A percentile compares a stretch with the other conserved stretches of the same genome.
Evolutionary conservation across 2,329 filamentous ascomycete species (phyloP).

Genomic region (Dactylellina leptospora): DNA sequence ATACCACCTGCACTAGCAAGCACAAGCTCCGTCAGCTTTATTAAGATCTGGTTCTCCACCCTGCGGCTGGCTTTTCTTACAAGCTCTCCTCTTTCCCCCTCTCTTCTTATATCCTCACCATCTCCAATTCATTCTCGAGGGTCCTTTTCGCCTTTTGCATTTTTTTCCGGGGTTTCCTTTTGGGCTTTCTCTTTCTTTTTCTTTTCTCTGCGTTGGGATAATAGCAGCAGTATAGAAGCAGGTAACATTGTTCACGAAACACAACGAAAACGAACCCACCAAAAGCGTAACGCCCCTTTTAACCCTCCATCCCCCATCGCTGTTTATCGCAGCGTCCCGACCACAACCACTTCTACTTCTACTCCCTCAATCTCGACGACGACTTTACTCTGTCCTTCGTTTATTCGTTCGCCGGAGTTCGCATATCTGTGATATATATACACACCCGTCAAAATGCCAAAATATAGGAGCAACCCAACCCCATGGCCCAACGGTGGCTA

Average conservation of each 20-base stretch:
- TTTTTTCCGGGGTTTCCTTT: slow-evolving; percentile 1
- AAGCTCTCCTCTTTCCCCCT: slow-evolving; percentile 1
- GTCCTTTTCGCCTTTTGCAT: background rate
- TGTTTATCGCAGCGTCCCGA: background rate
- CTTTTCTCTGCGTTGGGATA: background rate
- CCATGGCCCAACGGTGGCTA: slow-evolving; percentile 51
- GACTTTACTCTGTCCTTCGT: slow-evolving; percentile 10
- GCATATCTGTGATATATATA: background rate
- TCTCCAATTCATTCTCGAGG: slow-evolving; percentile 12
- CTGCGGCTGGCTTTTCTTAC: slow-evolving; percentile 13
- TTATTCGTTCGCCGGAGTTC: too few species aligned
- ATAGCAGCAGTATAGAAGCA: background rate
- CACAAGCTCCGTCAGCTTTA: slow-evolving; percentile 45
- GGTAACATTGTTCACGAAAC: slow-evolving; percentile 30
- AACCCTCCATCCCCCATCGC: slow-evolving; percentile 17
- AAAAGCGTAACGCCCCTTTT: slow-evolving; percentile 48
- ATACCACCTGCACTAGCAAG: slow-evolving; percentile 36
- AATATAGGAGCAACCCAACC: slow-evolving; percentile 49
- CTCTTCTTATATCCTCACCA: slow-evolving; percentile 29
- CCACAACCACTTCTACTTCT: slow-evolving; percentile 4
- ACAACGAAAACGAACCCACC: slow-evolving; percentile 17
- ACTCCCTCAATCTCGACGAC: background rate
- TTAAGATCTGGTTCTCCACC: slow-evolving; percentile 35
- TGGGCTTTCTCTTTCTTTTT: slow-evolving; percentile 3
- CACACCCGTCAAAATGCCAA: slow-evolving; percentile 30